Conservation (phyloP, 2,329 filamentous ascomycete genomes). For the Aureobasidium sp. region DNA sequence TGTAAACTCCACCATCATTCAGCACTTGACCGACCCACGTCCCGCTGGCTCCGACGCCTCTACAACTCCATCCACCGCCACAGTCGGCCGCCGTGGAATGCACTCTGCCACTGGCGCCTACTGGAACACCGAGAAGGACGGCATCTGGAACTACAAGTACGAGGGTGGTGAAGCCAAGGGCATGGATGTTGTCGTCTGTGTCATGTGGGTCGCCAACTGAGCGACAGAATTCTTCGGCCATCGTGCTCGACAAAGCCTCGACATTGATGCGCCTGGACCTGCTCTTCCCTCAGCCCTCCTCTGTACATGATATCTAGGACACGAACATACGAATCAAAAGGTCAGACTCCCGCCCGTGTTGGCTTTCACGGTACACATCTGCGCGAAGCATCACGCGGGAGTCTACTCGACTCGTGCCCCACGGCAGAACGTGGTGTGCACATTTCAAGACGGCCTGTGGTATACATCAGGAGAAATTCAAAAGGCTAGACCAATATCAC, state of each 20-base stretch:
- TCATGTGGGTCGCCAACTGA: conserved; percentile 69
- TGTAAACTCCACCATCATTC: conserved; percentile 96
- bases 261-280: neutral
- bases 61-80: conserved; percentile 15
- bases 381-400: neutral
- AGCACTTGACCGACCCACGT: conserved; percentile 70
- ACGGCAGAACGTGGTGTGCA: neutral
- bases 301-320: conserved; percentile 9
- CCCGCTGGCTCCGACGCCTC: conserved; percentile 48
- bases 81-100: conserved; percentile 79
- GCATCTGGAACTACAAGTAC: conserved; percentile 85
- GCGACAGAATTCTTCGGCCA: neutral
- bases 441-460: neutral
- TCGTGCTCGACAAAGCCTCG: neutral
- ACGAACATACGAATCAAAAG: conserved; percentile 3
- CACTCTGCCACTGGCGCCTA: conserved; percentile 78
- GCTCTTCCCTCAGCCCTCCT: neutral
- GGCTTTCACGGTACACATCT: conserved; percentile 2
- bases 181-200: conserved; percentile 45
- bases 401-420: neutral
- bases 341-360: neutral
- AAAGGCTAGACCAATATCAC: neutral
- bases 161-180: conserved; percentile 50
- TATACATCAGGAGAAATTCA: conserved; percentile 2
- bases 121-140: conserved; percentile 87